phyloP scores from a whole-genome alignment of 371 early-diverging fungal genomes.

The Syncephalastrum monosporum region DNA sequence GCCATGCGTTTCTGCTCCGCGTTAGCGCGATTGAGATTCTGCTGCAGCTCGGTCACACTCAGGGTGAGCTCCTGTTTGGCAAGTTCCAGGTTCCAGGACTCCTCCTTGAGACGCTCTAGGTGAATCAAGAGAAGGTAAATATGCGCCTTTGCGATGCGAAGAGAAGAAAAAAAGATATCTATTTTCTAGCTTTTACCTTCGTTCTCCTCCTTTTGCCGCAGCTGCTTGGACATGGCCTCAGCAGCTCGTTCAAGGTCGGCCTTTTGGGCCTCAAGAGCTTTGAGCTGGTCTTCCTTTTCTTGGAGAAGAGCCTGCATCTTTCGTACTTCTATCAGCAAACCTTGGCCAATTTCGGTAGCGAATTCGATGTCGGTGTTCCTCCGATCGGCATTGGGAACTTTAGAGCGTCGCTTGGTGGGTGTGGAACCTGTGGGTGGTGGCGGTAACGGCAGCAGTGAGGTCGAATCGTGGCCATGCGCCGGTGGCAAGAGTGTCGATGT shows the following conservation, averaged over 20 bases:
- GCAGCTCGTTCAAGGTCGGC: slow-evolving; percentile 57
- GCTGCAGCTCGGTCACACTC: slow-evolving; percentile 54
- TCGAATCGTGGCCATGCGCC: slow-evolving; percentile 12
- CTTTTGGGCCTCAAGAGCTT: slow-evolving; percentile 58
- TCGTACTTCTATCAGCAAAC: slow-evolving; percentile 47
- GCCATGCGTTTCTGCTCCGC: slow-evolving; percentile 53
- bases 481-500: slow-evolving; percentile 12
- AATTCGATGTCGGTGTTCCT: slow-evolving; percentile 54
- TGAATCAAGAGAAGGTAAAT: background rate
- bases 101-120: slow-evolving; percentile 59
- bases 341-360: slow-evolving; percentile 56
- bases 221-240: slow-evolving; percentile 54
- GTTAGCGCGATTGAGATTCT: slow-evolving; percentile 44
- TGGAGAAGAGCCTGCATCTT: slow-evolving; percentile 46
- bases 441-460: slow-evolving; percentile 27
- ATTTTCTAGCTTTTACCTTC: slow-evolving; percentile 42
- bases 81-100: slow-evolving; percentile 61
- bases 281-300: slow-evolving; percentile 65
- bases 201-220: slow-evolving; percentile 52
- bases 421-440: slow-evolving; percentile 35
- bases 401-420: slow-evolving; percentile 41
- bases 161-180: too few relatives aligned
- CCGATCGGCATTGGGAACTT: slow-evolving; percentile 33
- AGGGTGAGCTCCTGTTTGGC: slow-evolving; percentile 58
- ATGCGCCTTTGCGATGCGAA: too few relatives aligned